phyloP scores from a whole-genome alignment of 805 yeast genomes.

The Clavispora asparagi region DNA sequence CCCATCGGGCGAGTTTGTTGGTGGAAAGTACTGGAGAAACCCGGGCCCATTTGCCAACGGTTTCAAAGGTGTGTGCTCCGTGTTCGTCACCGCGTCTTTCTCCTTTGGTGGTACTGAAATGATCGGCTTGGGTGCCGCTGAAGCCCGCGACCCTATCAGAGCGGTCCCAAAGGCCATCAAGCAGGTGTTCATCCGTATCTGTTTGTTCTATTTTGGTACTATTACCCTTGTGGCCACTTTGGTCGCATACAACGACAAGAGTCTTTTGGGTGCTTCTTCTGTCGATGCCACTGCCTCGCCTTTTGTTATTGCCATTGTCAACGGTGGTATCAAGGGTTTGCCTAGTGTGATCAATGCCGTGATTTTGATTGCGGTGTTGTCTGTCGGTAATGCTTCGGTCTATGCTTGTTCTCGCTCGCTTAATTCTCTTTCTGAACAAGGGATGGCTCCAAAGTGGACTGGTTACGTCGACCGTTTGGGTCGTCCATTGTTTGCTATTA shows the following conservation, averaged over 20 bases:
- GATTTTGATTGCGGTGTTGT: conserved; percentile 4
- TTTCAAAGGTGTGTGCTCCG: conserved; percentile 20
- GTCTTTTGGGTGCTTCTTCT: not conserved
- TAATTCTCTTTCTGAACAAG: conserved; percentile 1
- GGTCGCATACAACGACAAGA: conserved; percentile 1
- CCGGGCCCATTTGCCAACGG: conserved; percentile 20
- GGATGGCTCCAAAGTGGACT: conserved; percentile 3
- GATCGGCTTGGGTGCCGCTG: conserved; percentile 6
- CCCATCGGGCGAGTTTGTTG: conserved; percentile 16
- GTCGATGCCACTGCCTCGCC: conserved; percentile 2
- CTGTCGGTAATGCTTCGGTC: conserved; percentile 3
- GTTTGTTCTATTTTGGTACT: conserved; percentile 3
- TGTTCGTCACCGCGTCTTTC: conserved; percentile 10
- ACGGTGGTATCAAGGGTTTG: conserved; percentile 2
- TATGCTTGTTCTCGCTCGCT: conserved; percentile 2
- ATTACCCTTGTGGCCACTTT: conserved; percentile 1
- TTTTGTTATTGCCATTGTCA: conserved; percentile 3
- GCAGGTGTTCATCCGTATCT: conserved; percentile 4
- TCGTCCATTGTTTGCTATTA: conserved; percentile 2
- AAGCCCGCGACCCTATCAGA: conserved; percentile 1
- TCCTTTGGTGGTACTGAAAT: conserved; percentile 6
- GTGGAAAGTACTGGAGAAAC: conserved; percentile 19
- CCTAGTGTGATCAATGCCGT: conserved; percentile 4
- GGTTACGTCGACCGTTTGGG: conserved; percentile 3
- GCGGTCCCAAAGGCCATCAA: conserved; percentile 4